A percentile compares a stretch with the other conserved stretches of the same genome.
Conservation (phyloP, 1,284 basidiomycete species). For the Sanghuangporus baumii region DNA sequence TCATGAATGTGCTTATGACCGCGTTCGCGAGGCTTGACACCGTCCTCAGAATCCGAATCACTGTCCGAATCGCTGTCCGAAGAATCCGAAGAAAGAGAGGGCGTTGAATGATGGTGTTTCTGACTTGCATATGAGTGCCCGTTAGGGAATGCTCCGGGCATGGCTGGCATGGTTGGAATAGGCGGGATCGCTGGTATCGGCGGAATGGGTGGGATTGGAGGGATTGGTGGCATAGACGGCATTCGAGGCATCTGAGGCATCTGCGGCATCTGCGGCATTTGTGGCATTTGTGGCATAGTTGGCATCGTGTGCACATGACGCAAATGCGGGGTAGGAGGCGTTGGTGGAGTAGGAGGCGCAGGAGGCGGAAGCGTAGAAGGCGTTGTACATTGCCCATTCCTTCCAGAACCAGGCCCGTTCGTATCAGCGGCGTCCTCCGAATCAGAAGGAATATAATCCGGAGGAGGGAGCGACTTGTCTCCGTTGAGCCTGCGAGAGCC, state of each 20-base stretch:
- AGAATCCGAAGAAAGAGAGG: neutral
- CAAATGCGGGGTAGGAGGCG: neutral
- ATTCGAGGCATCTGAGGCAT: neutral
- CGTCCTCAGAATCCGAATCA: neutral
- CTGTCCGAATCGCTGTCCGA: neutral
- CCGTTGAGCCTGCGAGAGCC: constrained; percentile 15
- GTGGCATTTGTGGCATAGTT: neutral
- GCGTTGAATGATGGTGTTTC: neutral
- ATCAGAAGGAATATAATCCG: neutral
- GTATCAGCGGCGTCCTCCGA: neutral
- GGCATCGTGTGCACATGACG: neutral
- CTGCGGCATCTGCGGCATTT: neutral
- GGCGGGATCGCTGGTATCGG: neutral
- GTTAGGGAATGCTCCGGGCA: neutral
- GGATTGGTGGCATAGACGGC: neutral
- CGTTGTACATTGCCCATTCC: neutral
- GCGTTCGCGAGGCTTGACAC: neutral
- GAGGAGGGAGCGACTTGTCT: constrained; percentile 6
- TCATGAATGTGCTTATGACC: neutral
- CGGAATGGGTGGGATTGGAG: neutral
- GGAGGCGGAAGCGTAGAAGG: neutral
- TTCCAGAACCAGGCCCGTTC: neutral
- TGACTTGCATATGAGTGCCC: neutral
- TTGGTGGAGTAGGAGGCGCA: neutral
- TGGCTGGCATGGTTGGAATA: neutral